Evolutionary conservation across 208 protist species (phyloP), one percentile per base, ranked within the genome.

Genomic region (Crithidia mellificae): DNA sequence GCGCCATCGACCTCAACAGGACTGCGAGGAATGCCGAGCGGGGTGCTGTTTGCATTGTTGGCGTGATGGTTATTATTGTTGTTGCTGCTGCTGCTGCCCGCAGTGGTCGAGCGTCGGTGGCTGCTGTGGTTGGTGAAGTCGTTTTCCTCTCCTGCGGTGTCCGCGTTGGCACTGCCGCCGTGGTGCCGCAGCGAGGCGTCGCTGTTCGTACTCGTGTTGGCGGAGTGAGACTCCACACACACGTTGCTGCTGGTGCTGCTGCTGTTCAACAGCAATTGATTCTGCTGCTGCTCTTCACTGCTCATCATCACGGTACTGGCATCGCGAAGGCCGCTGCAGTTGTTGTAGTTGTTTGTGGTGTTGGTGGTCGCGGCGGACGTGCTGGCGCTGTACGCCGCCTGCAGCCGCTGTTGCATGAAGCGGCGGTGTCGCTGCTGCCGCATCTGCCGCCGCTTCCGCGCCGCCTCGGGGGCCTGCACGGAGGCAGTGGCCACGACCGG

Each of bases 401-500:
- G 32, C 62, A 65, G 11, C 15, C 46, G 53, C 63, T 34, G 36
- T 54, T 65, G 59, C 56, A 47, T 51, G 27, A 29, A 34, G 29
- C 38, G 29, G 15, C 50, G 56, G 27, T 63, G 46, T 39, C 61
- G 34, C 63, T 66, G 56, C 63, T 70, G 63, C n/a, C 32, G 47
- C 49, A 52, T 57, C 64, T 57, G 63, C 29, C 56, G 71, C 5
- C 56, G 63, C 57, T 39, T 58, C 6, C 43, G 34, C 24, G 54
- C 56, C 52, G 57, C 50, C 68, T 49, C 59, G 24, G 52, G 47
- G 1, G 59, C 68, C 59, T 74, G 59, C 59, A 68, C 44, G 6
- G 68, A 6, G 9, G 59, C 32, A n/a, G 70, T 59, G 11, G 44
- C 62, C 22, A 53, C 54, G 5, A 69, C 54, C 1, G 62, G 54